A percentile compares a stretch with the other conserved stretches of the same genome.
Evolutionary conservation across 2,329 filamentous ascomycete species (phyloP).

Genomic region (Cladophialophora carrionii): DNA sequence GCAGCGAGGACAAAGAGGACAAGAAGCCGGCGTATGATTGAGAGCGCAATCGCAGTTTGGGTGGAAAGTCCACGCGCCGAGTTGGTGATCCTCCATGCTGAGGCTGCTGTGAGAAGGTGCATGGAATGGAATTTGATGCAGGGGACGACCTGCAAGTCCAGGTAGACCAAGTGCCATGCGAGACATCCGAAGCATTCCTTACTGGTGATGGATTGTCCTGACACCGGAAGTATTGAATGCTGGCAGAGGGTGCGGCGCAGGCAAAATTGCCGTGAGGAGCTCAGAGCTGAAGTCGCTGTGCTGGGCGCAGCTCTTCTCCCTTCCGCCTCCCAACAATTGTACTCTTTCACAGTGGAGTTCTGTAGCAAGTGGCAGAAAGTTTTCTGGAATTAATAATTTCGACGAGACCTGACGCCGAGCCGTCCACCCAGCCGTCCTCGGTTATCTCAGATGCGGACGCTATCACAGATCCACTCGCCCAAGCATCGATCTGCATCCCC

Average conservation of each 20-base stretch:
- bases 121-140: not conserved
- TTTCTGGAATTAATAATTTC: not conserved
- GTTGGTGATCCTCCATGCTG: not conserved
- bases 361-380: not conserved
- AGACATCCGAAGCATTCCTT: not conserved
- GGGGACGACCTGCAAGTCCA: not conserved
- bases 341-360: not conserved
- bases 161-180: not conserved
- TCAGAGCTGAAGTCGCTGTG: not conserved
- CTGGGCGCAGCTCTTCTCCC: not conserved
- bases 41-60: not conserved
- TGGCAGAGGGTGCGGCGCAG: no score
- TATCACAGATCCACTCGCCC: not conserved
- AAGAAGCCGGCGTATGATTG: not conserved
- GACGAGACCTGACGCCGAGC: not conserved
- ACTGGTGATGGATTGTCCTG: not conserved
- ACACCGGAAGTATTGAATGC: not conserved
- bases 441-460: not conserved
- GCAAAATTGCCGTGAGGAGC: not conserved
- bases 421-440: not conserved
- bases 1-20: not conserved
- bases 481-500: not conserved
- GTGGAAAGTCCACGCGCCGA: not conserved
- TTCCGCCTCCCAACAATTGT: not conserved
- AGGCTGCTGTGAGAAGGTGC: not conserved